These are phyloP conservation scores for Cytospora leucostoma DNA, from an alignment of 2,329 filamentous ascomycete species.

Conservation along the genomic window DNA sequence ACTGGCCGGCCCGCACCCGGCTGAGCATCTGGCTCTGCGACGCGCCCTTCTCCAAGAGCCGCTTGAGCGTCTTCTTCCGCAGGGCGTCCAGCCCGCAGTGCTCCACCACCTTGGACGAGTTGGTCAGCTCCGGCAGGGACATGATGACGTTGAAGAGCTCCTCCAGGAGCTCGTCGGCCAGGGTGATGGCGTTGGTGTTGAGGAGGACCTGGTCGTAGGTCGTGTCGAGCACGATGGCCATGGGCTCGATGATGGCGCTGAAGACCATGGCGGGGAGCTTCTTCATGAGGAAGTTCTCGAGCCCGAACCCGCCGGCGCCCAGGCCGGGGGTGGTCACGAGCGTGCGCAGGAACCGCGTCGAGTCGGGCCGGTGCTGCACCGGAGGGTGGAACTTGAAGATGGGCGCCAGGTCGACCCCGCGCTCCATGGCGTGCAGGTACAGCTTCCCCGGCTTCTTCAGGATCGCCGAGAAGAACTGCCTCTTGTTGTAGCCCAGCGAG, in stretches of 20 bases:
- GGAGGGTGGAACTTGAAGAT: constrained; percentile 31
- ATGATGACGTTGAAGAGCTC: constrained; percentile 76
- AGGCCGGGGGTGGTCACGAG: constrained; percentile 65
- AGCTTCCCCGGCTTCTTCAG: constrained; percentile 39
- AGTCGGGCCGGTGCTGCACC: constrained; percentile 32
- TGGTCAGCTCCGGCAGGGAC: constrained; percentile 71
- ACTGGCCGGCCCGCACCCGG: constrained; percentile 60
- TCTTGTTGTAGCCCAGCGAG: constrained; percentile 45
- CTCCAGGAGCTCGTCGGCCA: constrained; percentile 70
- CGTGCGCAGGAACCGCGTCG: constrained; percentile 62
- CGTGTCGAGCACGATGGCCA: constrained; percentile 78
- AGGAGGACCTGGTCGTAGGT: constrained; percentile 70
- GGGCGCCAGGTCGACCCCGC: constrained; percentile 19
- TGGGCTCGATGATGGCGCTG: constrained; percentile 74
- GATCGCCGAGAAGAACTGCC: constrained; percentile 43
- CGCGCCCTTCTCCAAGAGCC: constrained; percentile 58
- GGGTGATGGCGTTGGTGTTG: constrained; percentile 64
- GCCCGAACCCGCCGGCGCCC: constrained; percentile 58
- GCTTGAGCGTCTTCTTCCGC: constrained; percentile 60
- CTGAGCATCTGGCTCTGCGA: constrained; percentile 65
- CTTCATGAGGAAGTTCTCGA: constrained; percentile 64
- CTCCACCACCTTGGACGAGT: constrained; percentile 56
- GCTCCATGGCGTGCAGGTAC: constrained; percentile 37
- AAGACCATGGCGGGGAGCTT: constrained; percentile 81
- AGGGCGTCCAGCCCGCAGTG: constrained; percentile 62